A percentile compares a stretch with the other conserved stretches of the same genome.
Evolutionary conservation across 1,139 yeast genomes (phyloP).

Genomic region (Wickerhamiella infanticola): DNA sequence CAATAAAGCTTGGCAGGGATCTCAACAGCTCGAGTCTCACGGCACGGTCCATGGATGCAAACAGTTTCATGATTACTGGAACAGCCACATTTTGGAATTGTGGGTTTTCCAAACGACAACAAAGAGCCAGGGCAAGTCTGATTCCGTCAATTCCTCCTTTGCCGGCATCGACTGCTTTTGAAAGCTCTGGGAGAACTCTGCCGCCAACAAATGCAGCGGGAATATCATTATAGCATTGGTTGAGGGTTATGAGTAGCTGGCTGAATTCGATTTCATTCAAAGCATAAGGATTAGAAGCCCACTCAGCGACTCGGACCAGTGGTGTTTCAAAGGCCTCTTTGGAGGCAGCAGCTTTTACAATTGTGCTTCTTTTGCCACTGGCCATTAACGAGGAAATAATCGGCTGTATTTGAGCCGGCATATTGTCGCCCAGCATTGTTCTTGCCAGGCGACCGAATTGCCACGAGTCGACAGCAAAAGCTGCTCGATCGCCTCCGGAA

Average conservation of each 20-base stretch:
- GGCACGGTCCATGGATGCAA: constrained; percentile 56
- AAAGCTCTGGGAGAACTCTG: constrained; percentile 8
- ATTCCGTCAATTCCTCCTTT: constrained; percentile 18
- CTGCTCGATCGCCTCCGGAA: constrained; percentile 8
- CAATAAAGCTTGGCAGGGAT: constrained; percentile 41
- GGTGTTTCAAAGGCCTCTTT: constrained; percentile 4
- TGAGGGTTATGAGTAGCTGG: constrained; percentile 5
- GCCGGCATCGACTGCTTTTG: constrained; percentile 13
- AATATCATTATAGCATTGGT: neutral
- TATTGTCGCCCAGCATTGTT: constrained; percentile 1
- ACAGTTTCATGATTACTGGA: constrained; percentile 51
- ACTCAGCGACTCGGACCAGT: constrained; percentile 3
- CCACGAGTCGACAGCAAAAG: constrained; percentile 3
- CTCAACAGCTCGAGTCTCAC: constrained; percentile 55
- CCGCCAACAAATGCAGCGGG: constrained; percentile 6
- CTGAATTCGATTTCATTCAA: constrained; percentile 8
- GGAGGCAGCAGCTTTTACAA: neutral
- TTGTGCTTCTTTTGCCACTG: neutral
- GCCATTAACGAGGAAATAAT: neutral
- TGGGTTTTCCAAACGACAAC: constrained; percentile 27
- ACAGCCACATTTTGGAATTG: constrained; percentile 36
- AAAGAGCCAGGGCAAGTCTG: constrained; percentile 21
- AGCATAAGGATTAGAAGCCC: constrained; percentile 4
- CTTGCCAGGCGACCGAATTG: constrained; percentile 7
- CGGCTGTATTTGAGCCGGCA: constrained; percentile 1